Percentiles rank a stretch among this genome's conserved stretches.
phyloP scores from a whole-genome alignment of 441 rosid species.

The Capsella rubella region DNA sequence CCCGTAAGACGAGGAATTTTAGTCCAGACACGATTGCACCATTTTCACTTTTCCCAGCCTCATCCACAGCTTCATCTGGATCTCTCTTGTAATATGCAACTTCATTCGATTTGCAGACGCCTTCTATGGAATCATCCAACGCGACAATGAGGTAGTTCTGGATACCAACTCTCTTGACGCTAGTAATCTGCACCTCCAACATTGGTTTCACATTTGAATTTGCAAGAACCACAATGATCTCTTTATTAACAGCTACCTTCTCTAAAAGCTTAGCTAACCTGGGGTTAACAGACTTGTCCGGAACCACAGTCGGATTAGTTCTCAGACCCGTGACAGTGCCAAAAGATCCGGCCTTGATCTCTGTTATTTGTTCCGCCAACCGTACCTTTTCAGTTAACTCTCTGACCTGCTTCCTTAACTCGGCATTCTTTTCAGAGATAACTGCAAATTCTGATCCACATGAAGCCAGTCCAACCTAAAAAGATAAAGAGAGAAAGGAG shows the following conservation, averaged over 20 bases:
- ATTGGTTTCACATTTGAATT: constrained; percentile 72
- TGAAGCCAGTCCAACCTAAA: constrained; percentile 53
- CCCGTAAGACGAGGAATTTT: constrained; percentile 51
- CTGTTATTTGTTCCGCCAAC: constrained; percentile 72
- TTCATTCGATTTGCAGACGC: constrained; percentile 69
- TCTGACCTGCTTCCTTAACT: constrained; percentile 47
- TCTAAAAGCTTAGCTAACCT: constrained; percentile 76
- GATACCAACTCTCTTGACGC: constrained; percentile 74
- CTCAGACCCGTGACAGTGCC: constrained; percentile 87
- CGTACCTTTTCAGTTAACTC: constrained; percentile 68
- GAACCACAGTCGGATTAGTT: constrained; percentile 70
- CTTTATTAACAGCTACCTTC: constrained; percentile 67
- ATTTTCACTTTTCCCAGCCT: constrained; percentile 66
- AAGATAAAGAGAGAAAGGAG: constrained; percentile 8
- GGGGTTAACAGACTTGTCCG: constrained; percentile 79
- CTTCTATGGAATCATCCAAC: constrained; percentile 68
- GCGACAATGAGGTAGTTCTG: constrained; percentile 80
- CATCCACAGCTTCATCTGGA: constrained; percentile 68
- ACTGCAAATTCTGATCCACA: constrained; percentile 74
- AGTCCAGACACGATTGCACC: constrained; percentile 39
- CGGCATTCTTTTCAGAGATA: constrained; percentile 65
- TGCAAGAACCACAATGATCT: constrained; percentile 88
- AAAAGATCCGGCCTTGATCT: constrained; percentile 81
- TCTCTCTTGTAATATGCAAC: constrained; percentile 87
- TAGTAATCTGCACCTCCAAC: constrained; percentile 83